phyloP scores from a whole-genome alignment of 2,329 filamentous ascomycete genomes.

The Epichloe coenophiala region DNA sequence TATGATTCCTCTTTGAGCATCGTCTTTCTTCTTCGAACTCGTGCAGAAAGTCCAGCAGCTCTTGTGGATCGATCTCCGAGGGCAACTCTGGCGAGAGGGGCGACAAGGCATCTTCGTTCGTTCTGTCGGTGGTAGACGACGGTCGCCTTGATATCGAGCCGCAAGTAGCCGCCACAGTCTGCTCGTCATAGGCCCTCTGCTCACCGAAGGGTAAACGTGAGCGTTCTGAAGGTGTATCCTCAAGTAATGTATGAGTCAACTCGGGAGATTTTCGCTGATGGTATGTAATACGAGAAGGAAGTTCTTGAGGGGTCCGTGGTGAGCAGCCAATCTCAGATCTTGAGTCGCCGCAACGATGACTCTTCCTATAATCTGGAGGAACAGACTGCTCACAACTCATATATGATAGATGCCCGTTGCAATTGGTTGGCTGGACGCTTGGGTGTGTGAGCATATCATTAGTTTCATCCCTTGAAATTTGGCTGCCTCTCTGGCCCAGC shows the following conservation, averaged over 20 bases:
- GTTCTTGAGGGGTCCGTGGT: background rate
- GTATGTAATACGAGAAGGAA: background rate
- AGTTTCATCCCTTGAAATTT: background rate
- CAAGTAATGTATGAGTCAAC: background rate
- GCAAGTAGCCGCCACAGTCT: background rate
- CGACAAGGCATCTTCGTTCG: background rate
- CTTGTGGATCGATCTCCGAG: conserved; percentile 2
- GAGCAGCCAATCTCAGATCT: background rate
- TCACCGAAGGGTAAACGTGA: background rate
- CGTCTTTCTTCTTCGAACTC: conserved; percentile 1
- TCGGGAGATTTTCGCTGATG: background rate
- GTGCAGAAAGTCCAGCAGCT: conserved; percentile 3
- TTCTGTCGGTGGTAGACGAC: background rate
- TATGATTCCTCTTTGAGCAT: background rate
- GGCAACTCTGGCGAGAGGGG: background rate
- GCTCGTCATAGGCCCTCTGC: background rate
- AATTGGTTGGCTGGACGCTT: background rate
- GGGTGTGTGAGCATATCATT: background rate
- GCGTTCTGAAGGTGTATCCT: background rate
- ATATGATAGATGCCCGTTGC: background rate
- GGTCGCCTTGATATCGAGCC: background rate
- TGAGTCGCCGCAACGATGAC: background rate
- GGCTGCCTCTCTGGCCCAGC: conserved; percentile 1
- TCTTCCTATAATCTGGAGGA: background rate
- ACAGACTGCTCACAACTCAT: background rate